phyloP scores from a whole-genome alignment of 176 grass and related monocot species.

The Hyparrhenia diplandra region DNA sequence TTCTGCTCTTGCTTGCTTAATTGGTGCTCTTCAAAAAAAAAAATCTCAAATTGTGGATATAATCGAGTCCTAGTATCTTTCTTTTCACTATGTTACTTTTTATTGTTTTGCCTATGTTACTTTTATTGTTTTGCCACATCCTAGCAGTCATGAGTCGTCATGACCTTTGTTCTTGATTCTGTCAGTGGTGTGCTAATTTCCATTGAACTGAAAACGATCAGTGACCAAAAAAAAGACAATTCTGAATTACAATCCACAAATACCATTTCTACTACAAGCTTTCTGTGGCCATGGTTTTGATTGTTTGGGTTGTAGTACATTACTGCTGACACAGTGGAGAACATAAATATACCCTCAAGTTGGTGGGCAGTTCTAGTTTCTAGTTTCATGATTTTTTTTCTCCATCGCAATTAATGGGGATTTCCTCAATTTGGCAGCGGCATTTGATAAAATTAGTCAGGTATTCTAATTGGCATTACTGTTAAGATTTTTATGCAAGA shows the following conservation, averaged over 20 bases:
- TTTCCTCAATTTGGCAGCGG: neutral
- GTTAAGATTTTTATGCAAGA: neutral
- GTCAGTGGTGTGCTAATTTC: neutral
- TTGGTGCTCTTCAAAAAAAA: slow-evolving; percentile 3
- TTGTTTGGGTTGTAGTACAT: neutral
- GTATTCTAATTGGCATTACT: neutral
- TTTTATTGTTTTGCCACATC: neutral
- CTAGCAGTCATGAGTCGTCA: neutral
- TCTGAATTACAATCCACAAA: neutral
- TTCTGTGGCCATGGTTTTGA: neutral
- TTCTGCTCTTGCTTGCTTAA: neutral
- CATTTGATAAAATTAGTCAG: neutral
- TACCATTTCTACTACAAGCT: neutral
- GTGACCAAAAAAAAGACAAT: neutral
- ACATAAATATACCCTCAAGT: neutral
- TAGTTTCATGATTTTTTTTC: neutral
- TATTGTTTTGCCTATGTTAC: too few relatives aligned
- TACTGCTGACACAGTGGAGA: neutral
- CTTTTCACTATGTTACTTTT: neutral
- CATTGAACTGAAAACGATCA: neutral
- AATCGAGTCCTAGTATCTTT: neutral
- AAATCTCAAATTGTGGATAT: slow-evolving; percentile 25
- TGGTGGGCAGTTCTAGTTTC: neutral
- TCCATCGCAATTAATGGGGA: neutral
- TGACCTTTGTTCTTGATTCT: neutral